These are phyloP conservation scores for Tolypocladium endophyticum DNA, from an alignment of 2,329 filamentous ascomycete species.

Conservation along the genomic window DNA sequence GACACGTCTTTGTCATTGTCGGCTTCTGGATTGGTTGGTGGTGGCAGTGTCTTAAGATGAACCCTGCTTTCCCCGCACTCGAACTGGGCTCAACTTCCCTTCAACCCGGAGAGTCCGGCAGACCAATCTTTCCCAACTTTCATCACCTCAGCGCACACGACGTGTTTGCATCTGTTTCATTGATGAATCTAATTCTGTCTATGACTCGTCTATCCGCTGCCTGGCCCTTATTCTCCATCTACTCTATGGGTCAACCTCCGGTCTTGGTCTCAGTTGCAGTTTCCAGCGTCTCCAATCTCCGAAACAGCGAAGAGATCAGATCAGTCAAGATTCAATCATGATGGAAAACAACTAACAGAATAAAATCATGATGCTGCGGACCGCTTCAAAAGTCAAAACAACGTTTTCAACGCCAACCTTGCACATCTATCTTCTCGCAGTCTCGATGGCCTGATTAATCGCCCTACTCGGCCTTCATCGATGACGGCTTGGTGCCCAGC, in stretches of 20 bases:
- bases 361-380: not conserved
- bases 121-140: not conserved
- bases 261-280: not conserved
- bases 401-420: not conserved
- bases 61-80: not conserved
- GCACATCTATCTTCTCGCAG: not conserved
- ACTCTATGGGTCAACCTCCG: not conserved
- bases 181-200: not conserved
- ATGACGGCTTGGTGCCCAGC: conserved; percentile 46
- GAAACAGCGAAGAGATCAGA: not conserved
- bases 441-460: not conserved
- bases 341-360: not conserved
- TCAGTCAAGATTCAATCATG: not conserved
- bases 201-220: not conserved
- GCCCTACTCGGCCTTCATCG: not conserved
- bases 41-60: not conserved
- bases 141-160: not conserved
- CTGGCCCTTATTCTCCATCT: not conserved
- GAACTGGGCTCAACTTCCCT: not conserved
- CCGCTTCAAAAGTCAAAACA: not conserved
- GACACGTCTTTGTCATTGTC: not conserved
- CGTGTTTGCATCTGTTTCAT: not conserved
- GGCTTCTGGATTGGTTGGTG: not conserved
- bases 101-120: not conserved
- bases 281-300: not conserved